phyloP scores from a whole-genome alignment of 2,329 filamentous ascomycete genomes.

The Orbilia ellipsospora region DNA sequence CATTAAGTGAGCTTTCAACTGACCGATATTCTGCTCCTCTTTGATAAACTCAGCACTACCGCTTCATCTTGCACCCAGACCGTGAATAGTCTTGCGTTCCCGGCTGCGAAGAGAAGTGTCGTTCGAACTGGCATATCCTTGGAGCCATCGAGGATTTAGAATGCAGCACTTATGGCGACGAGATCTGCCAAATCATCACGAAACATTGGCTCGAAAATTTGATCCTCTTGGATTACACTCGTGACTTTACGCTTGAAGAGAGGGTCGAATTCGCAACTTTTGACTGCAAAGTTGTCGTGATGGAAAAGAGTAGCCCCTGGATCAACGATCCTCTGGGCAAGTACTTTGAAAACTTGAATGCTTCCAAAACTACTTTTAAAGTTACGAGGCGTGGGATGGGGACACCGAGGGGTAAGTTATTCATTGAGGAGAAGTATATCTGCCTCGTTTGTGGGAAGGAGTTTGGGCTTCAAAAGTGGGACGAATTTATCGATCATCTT shows the following conservation, averaged over 20 bases:
- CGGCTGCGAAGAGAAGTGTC: slow-evolving; percentile 25
- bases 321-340: slow-evolving; percentile 41
- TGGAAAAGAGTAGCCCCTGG: slow-evolving; percentile 26
- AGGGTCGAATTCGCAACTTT: slow-evolving; percentile 22
- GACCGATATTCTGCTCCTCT: not conserved
- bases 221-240: slow-evolving; percentile 24
- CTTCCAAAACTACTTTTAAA: not conserved
- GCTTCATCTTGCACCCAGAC: slow-evolving; percentile 27
- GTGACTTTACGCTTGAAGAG: slow-evolving; percentile 27
- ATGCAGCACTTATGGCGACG: not conserved
- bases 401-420: not conserved
- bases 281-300: slow-evolving; percentile 24
- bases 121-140: slow-evolving; percentile 15
- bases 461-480: slow-evolving; percentile 8
- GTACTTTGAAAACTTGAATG: slow-evolving; percentile 20
- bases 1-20: no score
- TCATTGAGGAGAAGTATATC: slow-evolving; percentile 12
- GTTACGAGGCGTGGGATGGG: slow-evolving; percentile 3
- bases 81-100: slow-evolving; percentile 44
- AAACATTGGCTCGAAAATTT: slow-evolving; percentile 34
- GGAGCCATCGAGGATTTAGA: slow-evolving; percentile 15
- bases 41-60: slow-evolving; percentile 20
- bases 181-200: slow-evolving; percentile 6
- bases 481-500: not conserved
- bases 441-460: slow-evolving; percentile 36